Evolutionary conservation across 2,329 filamentous ascomycete species (phyloP).

Genomic region (Phyllosticta ampelicida): DNA sequence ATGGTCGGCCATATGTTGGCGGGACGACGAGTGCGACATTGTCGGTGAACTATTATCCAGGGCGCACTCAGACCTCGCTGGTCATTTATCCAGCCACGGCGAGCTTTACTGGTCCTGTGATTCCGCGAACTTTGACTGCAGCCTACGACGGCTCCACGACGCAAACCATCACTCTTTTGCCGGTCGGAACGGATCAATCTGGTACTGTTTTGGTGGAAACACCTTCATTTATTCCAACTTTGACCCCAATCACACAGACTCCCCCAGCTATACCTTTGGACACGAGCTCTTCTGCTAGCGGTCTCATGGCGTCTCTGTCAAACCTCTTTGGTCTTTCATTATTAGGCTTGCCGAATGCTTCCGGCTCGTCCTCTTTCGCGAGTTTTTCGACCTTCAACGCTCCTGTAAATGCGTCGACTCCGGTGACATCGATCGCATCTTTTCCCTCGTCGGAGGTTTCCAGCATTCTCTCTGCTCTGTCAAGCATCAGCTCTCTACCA

Average conservation of each 20-base stretch:
- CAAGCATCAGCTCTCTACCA: neutral
- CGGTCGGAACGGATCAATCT: neutral
- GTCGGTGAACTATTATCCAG: neutral
- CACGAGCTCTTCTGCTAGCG: neutral
- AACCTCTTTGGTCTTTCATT: neutral
- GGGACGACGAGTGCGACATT: neutral
- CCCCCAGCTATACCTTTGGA: neutral
- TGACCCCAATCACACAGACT: neutral
- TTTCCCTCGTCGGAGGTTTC: neutral
- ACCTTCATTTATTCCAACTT: neutral
- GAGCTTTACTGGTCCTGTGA: neutral
- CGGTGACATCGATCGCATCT: neutral
- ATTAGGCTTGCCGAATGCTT: neutral
- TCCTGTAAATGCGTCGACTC: neutral
- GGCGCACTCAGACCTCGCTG: neutral
- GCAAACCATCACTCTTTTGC: neutral
- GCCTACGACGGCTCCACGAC: neutral
- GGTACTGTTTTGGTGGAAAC: slow-evolving; percentile 1
- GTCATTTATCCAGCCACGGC: neutral
- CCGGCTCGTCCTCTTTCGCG: neutral
- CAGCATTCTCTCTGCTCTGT: neutral
- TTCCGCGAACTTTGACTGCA: neutral
- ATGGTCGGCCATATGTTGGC: neutral
- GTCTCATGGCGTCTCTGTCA: neutral
- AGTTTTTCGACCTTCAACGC: neutral